Evolutionary conservation across 345 rosid genomes (phyloP), one percentile per base, ranked within the genome.

Genomic region (Eucalyptus cloeziana): DNA sequence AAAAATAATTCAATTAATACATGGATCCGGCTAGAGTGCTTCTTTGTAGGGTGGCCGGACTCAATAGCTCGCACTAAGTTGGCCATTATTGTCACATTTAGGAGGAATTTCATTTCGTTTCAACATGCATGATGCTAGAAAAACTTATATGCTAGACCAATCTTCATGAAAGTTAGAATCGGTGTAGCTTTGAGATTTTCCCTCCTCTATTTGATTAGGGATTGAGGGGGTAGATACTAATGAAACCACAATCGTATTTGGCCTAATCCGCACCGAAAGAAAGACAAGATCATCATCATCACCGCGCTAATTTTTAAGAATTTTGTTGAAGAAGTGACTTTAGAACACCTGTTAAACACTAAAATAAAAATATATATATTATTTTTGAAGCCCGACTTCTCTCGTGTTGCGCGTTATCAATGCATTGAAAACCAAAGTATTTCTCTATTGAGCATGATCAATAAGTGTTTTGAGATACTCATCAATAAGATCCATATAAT

Each of bases 241-340:
- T n/a, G 76, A 64, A n/a, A 13, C 44, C 25, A 19, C 44, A 17
- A 71, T 10, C 2, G 13, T 10, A 17, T 17, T 71, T 33, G 45
- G 45, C 12, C 25, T 19, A 71, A 71, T 71, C 19, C 1, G 4
- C 81, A 19, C 9, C 19, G 5, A 71, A 37, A 33, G 79, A 67
- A 31, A 67, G 40, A 67, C 8, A 8, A 67, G 7, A 37, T 67
- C 79, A 7, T 64, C 30, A 64, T 30, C 3, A 0, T 7, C 76
- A 15, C 76, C 0, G 0, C 2, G 6, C 43, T 31, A 5, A 31
- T 3, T 30, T n/a, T 30, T 2, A 13, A 69, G 24, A 37, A 16
- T 69, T 67, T 31, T 69, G 22, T 31, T 16, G 22, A 16, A 69
- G 40, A 69, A 69, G 43, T 16, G 43, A 31, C 24, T 71, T 71